Evolutionary conservation across 352 stramenopile species (phyloP), one percentile per base, ranked within the genome.

Genomic region (Poterioochromonas sp.): DNA sequence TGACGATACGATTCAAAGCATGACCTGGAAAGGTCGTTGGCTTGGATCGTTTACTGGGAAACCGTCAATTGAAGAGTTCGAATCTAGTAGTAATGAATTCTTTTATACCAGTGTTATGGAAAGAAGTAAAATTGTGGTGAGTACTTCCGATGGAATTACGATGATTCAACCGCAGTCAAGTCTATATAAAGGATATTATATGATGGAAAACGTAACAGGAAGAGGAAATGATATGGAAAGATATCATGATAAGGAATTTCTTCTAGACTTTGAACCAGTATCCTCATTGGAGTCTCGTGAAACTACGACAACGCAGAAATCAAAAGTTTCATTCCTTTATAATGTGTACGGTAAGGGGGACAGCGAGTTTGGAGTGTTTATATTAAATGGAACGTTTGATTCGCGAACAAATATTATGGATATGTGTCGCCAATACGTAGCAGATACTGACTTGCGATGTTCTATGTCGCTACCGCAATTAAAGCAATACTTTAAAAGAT

Each of bases 311-410:
- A 5, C 32, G 2, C 15, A 71, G 15, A 12, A n/a, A n/a, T n/a
- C n/a, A n/a, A n/a, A n/a, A n/a, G n/a, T n/a, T n/a, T n/a, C n/a
- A 22, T 22, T 62, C 2, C 12, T 32, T 32, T 71, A 71, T 54
- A 34, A 11, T 58, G 65, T 74, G 20, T 8, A n/a, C 15, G 65
- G 65, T 32, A 51, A 39, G 53, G 65, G 65, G 1, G 65, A 74
- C n/a, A 58, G 39, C 11, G 39, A 74, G 32, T 74, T 74, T 54
- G 65, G 65, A 20, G 39, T 40, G 1, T 74, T 74, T n/a, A 54
- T 74, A 18, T 12, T 54, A 26, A 34, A 54, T 58, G 65, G 65
- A 34, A 29, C 1, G 1, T 74, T 32, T 39, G 22, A 74, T 39
- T 8, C 40, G 15, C 15, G 34, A 1, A 58, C 37, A 5, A 8